phyloP scores from a whole-genome alignment of 495 filamentous ascomycete genomes.

The Penicillium daleae region DNA sequence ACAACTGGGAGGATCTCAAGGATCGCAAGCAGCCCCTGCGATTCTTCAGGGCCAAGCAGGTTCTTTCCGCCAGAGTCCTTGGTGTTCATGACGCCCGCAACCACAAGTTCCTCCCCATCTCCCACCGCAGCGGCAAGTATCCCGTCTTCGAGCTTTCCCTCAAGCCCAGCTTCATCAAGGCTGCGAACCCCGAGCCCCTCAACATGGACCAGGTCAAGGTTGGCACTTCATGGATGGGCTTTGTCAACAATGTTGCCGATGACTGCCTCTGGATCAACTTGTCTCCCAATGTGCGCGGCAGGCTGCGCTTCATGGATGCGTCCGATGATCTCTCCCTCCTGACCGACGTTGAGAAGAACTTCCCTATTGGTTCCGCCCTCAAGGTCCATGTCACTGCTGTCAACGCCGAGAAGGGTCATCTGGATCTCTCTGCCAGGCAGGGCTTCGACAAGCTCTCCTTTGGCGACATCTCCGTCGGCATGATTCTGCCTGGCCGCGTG shows the following conservation, averaged over 20 bases:
- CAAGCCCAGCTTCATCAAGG: conserved; percentile 67
- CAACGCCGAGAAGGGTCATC: conserved; percentile 69
- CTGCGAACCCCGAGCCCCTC: conserved; percentile 59
- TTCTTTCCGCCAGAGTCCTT: conserved; percentile 74
- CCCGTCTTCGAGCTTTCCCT: conserved; percentile 89
- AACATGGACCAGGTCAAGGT: conserved; percentile 73
- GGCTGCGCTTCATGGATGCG: conserved; percentile 78
- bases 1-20: conserved; percentile 82
- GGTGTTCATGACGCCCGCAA: conserved; percentile 89
- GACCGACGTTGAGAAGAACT: conserved; percentile 75
- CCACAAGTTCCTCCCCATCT: conserved; percentile 89
- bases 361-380: conserved; percentile 85
- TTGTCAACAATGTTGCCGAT: conserved; percentile 83
- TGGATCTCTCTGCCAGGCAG: conserved; percentile 80
- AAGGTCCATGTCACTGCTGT: conserved; percentile 75
- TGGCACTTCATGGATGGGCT: conserved; percentile 73
- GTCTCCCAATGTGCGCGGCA: conserved; percentile 86
- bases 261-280: conserved; percentile 86
- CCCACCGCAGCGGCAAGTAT: conserved; percentile 74
- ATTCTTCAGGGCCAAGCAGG: conserved; percentile 69
- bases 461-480: conserved; percentile 69
- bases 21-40: conserved; percentile 78
- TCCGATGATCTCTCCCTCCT: conserved; percentile 81
- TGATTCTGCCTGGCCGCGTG: conserved; percentile 80
- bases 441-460: conserved; percentile 61